These are phyloP conservation scores for Colletotrichum musicola DNA, from an alignment of 2,329 filamentous ascomycete genomes.

Conservation along the genomic window DNA sequence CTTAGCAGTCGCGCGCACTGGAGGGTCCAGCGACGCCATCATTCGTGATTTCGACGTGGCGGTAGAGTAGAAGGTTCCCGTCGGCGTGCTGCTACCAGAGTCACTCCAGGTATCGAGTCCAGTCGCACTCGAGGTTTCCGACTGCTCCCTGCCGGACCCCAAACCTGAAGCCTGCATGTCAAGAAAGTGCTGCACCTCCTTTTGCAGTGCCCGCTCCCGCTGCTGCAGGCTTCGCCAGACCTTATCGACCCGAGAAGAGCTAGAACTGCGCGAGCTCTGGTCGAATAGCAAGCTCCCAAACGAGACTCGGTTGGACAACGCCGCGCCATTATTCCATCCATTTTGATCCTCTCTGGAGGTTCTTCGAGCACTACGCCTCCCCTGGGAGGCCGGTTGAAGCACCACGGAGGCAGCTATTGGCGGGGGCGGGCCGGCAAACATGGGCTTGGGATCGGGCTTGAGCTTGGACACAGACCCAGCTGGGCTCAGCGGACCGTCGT, in stretches of 20 bases:
- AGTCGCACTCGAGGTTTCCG: slow-evolving; percentile 34
- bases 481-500: slow-evolving; percentile 41
- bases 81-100: slow-evolving; percentile 57
- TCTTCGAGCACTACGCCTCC: not conserved
- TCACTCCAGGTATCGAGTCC: slow-evolving; percentile 52
- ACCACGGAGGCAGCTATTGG: slow-evolving; percentile 61
- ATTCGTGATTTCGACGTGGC: slow-evolving; percentile 54
- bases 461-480: slow-evolving; percentile 49
- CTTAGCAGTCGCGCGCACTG: slow-evolving; percentile 52
- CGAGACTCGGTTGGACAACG: slow-evolving; percentile 32
- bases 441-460: slow-evolving; percentile 47
- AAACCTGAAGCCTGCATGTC: slow-evolving; percentile 63
- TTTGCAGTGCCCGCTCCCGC: slow-evolving; percentile 59
- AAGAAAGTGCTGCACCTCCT: slow-evolving; percentile 61
- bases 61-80: slow-evolving; percentile 54
- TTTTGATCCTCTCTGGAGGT: not conserved
- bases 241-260: slow-evolving; percentile 51
- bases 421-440: slow-evolving; percentile 64
- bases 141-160: slow-evolving; percentile 49
- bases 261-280: slow-evolving; percentile 42
- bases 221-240: slow-evolving; percentile 61
- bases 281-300: slow-evolving; percentile 56
- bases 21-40: slow-evolving; percentile 57
- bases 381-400: slow-evolving; percentile 42
- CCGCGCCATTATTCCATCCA: not conserved